Evolutionary conservation across 2,329 filamentous ascomycete genomes (phyloP), one percentile per base, ranked within the genome.

Genomic region (Fusarium hainanense): DNA sequence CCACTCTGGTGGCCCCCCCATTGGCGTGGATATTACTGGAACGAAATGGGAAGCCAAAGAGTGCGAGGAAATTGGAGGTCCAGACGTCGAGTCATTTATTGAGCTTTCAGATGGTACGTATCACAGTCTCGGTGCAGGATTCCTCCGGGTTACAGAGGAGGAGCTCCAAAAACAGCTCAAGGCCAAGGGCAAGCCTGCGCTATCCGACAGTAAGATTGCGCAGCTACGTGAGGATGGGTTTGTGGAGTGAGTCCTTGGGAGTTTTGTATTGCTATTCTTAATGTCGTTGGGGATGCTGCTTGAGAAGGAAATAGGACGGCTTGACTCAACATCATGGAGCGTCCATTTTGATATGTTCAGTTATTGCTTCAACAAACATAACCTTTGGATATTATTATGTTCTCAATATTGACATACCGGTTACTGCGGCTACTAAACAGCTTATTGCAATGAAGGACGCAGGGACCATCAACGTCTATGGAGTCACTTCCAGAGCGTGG

Each of bases 211-310:
- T 10, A 37, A 37, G 6, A 37, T 37, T 12, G 34, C 6, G 6
- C 34, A 37, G 18, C 18, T 37, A 7, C 34, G 34, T 37, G 34
- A 37, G 18, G 34, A 37, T n/a, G 34, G 34, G 0, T 37, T 37
- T 7, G 6, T 37, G 34, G 34, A n/a, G 18, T n/a, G 34, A 37
- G 18, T n/a, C 1, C 18, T 11, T 2, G 9, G 16, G 3, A 37
- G 1, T 6, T 7, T n/a, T 37, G 1, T 2, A n/a, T 7, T 7
- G 6, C 10, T n/a, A n/a, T n/a, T n/a, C n/a, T n/a, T n/a, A n/a
- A n/a, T n/a, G n/a, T n/a, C n/a, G n/a, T n/a, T n/a, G n/a, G n/a
- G n/a, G n/a, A n/a, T n/a, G n/a, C n/a, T n/a, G n/a, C n/a, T n/a
- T n/a, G n/a, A n/a, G n/a, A n/a, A n/a, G n/a, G n/a, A n/a, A n/a